phyloP scores from a whole-genome alignment of 2,329 filamentous ascomycete genomes.

The Zalaria sp. region DNA sequence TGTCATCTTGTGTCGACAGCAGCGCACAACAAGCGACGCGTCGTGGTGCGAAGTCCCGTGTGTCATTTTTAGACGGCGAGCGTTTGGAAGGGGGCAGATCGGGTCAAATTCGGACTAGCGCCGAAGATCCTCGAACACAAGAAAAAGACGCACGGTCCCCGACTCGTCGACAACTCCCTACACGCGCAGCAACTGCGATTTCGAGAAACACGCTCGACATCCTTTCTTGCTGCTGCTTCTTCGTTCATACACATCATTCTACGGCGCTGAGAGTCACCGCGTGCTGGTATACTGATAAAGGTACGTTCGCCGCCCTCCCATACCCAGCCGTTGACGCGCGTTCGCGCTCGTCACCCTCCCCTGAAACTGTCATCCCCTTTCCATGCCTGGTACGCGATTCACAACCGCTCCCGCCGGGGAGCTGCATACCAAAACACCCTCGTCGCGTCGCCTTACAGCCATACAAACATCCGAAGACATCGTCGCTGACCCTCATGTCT shows the following conservation, averaged over 20 bases:
- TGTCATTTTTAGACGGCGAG: slow-evolving; percentile 7
- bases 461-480: background rate
- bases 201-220: background rate
- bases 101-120: slow-evolving; percentile 3
- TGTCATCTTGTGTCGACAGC: too few relatives aligned
- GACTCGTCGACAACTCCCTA: background rate
- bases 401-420: background rate
- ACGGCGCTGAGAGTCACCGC: background rate
- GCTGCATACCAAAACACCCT: background rate
- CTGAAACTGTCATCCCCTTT: background rate
- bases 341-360: background rate
- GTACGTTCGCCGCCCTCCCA: background rate
- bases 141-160: slow-evolving; percentile 1
- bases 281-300: background rate
- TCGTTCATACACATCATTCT: background rate
- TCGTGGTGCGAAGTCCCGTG: background rate
- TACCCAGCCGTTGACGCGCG: background rate
- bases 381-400: background rate
- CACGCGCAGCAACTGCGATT: background rate
- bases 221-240: background rate
- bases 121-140: slow-evolving; percentile 2
- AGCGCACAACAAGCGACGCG: too few relatives aligned
- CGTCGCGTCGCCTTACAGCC: background rate
- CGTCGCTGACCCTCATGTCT: background rate
- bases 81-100: slow-evolving; percentile 2